Conservation (phyloP, 208 protist species). For the Phytomonas francai region DNA sequence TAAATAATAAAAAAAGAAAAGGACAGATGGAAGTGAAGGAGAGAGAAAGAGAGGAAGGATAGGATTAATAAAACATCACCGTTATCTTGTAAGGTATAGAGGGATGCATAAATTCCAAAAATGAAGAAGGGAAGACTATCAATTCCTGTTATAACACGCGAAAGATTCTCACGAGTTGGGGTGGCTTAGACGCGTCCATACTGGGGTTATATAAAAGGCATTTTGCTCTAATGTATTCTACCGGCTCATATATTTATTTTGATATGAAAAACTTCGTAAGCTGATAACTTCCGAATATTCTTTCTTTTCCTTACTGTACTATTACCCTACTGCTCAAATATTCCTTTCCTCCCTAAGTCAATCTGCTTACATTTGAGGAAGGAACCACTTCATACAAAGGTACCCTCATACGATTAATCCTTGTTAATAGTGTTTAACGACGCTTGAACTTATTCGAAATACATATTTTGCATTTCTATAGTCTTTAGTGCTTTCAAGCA, state of each 20-base stretch:
- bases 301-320: neutral
- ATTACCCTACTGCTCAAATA: neutral
- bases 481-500: neutral
- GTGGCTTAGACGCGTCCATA: neutral
- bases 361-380: neutral
- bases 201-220: neutral
- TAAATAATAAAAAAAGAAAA: neutral
- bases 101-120: neutral
- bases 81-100: conserved; percentile 4
- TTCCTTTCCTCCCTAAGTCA: neutral
- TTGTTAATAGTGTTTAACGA: neutral
- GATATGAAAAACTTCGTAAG: too few species aligned
- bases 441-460: neutral
- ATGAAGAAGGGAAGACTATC: neutral
- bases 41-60: neutral
- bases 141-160: neutral
- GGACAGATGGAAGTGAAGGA: neutral
- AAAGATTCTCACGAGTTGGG: neutral
- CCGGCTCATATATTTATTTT: neutral
- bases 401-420: neutral
- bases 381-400: neutral
- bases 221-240: neutral
- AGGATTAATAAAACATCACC: neutral
- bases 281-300: too few species aligned
- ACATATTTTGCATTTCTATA: neutral